phyloP scores from a whole-genome alignment of 2,329 filamentous ascomycete species.

The Hansfordia pulvinata region DNA sequence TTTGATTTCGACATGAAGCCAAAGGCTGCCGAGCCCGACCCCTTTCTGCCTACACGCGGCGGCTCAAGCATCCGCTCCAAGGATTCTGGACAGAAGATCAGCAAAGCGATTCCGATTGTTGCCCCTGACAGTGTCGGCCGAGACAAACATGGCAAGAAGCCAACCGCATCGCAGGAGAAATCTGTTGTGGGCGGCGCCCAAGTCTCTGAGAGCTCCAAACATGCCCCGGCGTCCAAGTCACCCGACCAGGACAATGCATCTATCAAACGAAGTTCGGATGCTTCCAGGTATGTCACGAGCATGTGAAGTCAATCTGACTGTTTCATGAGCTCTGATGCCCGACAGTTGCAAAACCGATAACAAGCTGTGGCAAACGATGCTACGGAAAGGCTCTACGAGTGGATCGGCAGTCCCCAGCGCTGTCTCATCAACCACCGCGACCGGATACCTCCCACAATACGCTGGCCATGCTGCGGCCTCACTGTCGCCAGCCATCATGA shows the following conservation, averaged over 20 bases:
- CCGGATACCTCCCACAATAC: conserved; percentile 39
- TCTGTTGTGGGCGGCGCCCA: conserved; percentile 4
- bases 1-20: conserved; percentile 5
- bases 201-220: conserved; percentile 3
- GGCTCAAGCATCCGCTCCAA: conserved; percentile 10
- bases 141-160: too few species aligned
- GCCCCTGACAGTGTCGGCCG: too few species aligned
- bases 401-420: conserved; percentile 29
- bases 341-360: conserved; percentile 24
- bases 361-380: conserved; percentile 34
- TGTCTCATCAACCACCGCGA: conserved; percentile 38
- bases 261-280: conserved; percentile 10
- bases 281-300: conserved; percentile 13
- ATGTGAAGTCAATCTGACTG: too few species aligned
- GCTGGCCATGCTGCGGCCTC: conserved; percentile 37
- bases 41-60: conserved; percentile 11
- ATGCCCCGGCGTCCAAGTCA: too few species aligned
- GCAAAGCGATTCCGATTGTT: conserved; percentile 19
- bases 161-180: conserved; percentile 3
- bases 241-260: too few species aligned
- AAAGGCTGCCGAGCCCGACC: conserved; percentile 10
- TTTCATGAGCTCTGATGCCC: too few species aligned
- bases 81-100: conserved; percentile 12
- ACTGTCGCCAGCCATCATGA: conserved; percentile 28
- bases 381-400: conserved; percentile 37